Base-by-base conservation (phyloP, 1,139 yeast species). In the Magnusiomyces sp. region DNA sequence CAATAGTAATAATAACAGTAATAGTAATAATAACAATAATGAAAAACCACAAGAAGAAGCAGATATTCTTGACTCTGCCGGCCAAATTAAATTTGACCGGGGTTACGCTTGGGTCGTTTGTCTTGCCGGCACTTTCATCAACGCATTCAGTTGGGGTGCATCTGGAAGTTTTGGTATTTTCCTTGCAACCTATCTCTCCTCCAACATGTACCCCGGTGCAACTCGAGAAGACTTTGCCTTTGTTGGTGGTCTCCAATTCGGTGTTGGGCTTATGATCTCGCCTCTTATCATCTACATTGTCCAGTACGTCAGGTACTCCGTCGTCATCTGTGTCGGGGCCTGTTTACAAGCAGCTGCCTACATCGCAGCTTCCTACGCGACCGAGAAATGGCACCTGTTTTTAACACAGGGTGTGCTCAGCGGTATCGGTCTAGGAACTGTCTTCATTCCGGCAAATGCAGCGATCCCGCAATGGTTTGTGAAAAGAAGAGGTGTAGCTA, bases 41-140 rank as follows among this genome's bases (percentile, higher is more conserved):
- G 6, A 23, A 23, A 23, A 7, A 23, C 29, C 29, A 23, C 4
- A 7, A 23, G 29, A 23, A 23, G 29, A 23, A 23, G 29, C 29
- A 5, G 29, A 23, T 23, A 23, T 23, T 23, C 4, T 23, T 23
- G 29, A 23, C 6, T 23, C 29, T 23, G 29, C 29, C 7, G 29
- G 29, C 29, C 7, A 4, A 23, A 23, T 23, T 5, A 23, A 23
- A 7, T 47, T 43, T 20, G 92, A 83, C 65, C 78, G 79, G 27
- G 86, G 86, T 1, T 76, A 76, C 55, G 88, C 87, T 1, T 84
- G 92, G 89, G 76, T 81, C 6, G 74, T 81, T 49, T 79, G 81
- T 0, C 50, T 75, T 1, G 76, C 83, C 56, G 77, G 77, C 0
- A 70, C 77, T 62, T 59, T 75, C 31, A 71, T 80, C 45, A 74